Conservation (phyloP, 2,329 filamentous ascomycete genomes). For the Neopestalotiopsis clavispora region DNA sequence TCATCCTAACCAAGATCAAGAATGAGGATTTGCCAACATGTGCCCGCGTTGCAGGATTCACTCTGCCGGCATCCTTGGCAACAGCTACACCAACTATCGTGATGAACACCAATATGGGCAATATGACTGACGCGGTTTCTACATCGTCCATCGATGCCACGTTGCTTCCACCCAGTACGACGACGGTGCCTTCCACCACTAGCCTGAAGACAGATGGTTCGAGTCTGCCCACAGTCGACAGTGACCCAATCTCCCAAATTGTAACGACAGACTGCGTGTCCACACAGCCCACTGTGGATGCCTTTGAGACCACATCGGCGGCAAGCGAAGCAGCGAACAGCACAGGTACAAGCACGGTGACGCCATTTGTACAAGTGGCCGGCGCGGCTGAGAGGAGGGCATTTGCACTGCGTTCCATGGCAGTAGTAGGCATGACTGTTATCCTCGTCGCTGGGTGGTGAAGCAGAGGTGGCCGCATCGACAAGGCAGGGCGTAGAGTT, state of each 20-base stretch:
- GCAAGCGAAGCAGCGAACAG: not conserved
- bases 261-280: not conserved
- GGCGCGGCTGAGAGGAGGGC: not conserved
- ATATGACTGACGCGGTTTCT: conserved; percentile 9
- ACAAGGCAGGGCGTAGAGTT: not conserved
- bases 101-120: conserved; percentile 20
- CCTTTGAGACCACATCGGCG: not conserved
- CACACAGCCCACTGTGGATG: not conserved
- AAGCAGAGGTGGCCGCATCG: not conserved
- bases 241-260: not conserved
- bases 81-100: conserved; percentile 7
- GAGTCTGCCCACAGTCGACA: conserved; percentile 2
- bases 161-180: not conserved
- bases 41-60: conserved; percentile 38
- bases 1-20: conserved; percentile 23
- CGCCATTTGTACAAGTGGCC: conserved; percentile 8
- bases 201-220: not conserved
- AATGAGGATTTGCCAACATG: conserved; percentile 40
- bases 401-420: not conserved
- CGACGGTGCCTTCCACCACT: not conserved
- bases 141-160: not conserved
- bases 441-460: not conserved
- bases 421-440: not conserved
- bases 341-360: not conserved
- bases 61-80: conserved; percentile 27